Base-by-base conservation (phyloP, 306 rosid genomes). In the Senna siamea region DNA sequence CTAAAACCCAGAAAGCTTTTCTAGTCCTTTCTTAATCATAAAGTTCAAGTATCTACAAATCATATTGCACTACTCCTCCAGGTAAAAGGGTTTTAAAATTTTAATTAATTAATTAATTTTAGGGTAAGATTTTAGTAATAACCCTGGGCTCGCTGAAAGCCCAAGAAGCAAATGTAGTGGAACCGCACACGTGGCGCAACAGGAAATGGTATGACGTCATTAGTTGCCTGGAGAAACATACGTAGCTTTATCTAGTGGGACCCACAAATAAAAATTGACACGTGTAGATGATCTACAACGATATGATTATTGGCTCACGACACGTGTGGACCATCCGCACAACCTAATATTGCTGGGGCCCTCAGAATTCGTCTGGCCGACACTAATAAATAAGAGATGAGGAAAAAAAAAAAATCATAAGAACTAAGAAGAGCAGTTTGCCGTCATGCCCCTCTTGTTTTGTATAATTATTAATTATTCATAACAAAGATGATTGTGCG, bases 311-410 rank as follows among this genome's bases (percentile, higher is more conserved):
- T 32, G 13, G 35, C 3, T 22, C n/a, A 40, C 20, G 69, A 79
- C 80, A 72, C 85, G 79, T 77, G 88, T 38, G 66, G 81, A 70
- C 53, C 64, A 46, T 38, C 54, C 6, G 14, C 65, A 9, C 19
- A 3, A n/a, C 73, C 65, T 18, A 55, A 11, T 32, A 10, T 10
- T 0, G 7, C 65, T 61, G 86, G 85, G 74, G 28, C 40, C 76
- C 70, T 17, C 15, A 0, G 0, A 19, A 52, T 61, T 67, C 69
- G 44, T 35, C 50, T 7, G 50, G 86, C 88, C 89, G 86, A 85
- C 84, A 63, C 75, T 17, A 13, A 38, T 53, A 9, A 69, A 20
- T 12, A 60, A 26, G 12, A 67, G 37, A 41, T 7, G 3, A 17
- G 10, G 38, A 22, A 40, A 41, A 23, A 3, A 10, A 5, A 14